phyloP scores from a whole-genome alignment of 768 basidiomycete species.

The Suillus subaureus region DNA sequence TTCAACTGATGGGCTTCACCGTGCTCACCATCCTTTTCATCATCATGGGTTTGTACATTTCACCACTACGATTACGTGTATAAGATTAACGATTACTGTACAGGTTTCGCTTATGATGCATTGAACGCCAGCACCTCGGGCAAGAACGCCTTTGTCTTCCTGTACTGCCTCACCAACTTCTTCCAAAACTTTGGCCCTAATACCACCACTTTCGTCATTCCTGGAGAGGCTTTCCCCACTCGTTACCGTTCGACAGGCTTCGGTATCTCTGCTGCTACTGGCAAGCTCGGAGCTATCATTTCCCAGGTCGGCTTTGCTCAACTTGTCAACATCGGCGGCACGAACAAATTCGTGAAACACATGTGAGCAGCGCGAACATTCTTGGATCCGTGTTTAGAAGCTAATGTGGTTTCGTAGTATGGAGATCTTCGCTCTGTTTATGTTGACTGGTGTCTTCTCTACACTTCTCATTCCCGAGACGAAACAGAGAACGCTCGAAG shows the following conservation, averaged over 20 bases:
- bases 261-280: slow-evolving; percentile 81
- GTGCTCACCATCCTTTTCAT: slow-evolving; percentile 67
- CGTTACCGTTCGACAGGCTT: slow-evolving; percentile 86
- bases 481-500: slow-evolving; percentile 64
- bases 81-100: slow-evolving; percentile 10
- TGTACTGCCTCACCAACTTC: slow-evolving; percentile 87
- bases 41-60: slow-evolving; percentile 57
- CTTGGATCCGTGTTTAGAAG: slow-evolving; percentile 1
- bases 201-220: slow-evolving; percentile 77
- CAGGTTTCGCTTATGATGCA: slow-evolving; percentile 69
- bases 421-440: slow-evolving; percentile 83
- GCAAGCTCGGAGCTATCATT: slow-evolving; percentile 83
- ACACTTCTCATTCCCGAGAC: slow-evolving; percentile 83
- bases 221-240: slow-evolving; percentile 86
- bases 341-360: slow-evolving; percentile 61
- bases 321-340: slow-evolving; percentile 69
- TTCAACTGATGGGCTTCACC: slow-evolving; percentile 79
- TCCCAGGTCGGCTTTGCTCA: slow-evolving; percentile 77
- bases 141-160: slow-evolving; percentile 70
- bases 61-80: neutral
- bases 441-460: slow-evolving; percentile 83
- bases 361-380: slow-evolving; percentile 49
- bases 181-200: slow-evolving; percentile 91
- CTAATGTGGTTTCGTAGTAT: slow-evolving; percentile 43
- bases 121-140: slow-evolving; percentile 44